Percentiles rank a stretch among this genome's conserved stretches.
Conservation (phyloP, 805 yeast genomes). For the Saccharomycopsis fibuligera region DNA sequence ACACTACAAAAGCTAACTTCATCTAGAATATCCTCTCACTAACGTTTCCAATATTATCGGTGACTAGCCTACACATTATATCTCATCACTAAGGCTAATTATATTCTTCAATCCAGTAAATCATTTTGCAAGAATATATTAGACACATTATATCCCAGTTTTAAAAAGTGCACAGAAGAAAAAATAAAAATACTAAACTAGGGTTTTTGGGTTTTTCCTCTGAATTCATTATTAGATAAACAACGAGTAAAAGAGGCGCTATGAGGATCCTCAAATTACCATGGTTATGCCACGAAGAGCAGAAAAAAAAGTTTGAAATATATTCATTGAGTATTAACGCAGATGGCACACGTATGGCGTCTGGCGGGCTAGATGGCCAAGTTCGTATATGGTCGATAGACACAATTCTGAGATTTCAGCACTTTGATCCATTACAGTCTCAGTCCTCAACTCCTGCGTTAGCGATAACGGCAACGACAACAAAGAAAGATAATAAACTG, state of each 20-base stretch:
- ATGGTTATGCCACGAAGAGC: conserved; percentile 72
- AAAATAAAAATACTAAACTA: too few relatives aligned
- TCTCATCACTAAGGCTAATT: too few relatives aligned
- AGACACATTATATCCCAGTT: too few relatives aligned
- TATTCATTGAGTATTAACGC: conserved; percentile 77
- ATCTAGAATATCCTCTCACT: too few relatives aligned
- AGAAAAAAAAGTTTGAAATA: conserved; percentile 72
- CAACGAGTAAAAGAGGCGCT: not conserved
- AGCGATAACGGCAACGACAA: conserved; percentile 19
- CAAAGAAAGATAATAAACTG: conserved; percentile 6
- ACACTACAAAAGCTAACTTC: too few relatives aligned
- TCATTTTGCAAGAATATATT: too few relatives aligned
- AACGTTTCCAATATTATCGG: too few relatives aligned
- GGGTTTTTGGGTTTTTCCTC: too few relatives aligned
- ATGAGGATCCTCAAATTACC: conserved; percentile 67
- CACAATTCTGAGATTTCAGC: conserved; percentile 41
- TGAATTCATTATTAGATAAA: too few relatives aligned
- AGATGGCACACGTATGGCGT: conserved; percentile 79
- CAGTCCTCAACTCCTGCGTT: conserved; percentile 3
- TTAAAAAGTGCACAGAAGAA: too few relatives aligned
- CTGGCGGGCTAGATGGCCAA: conserved; percentile 89
- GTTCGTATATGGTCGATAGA: conserved; percentile 81
- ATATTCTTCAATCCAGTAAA: too few relatives aligned
- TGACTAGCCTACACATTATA: too few relatives aligned
- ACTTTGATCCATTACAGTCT: conserved; percentile 12